Base-by-base conservation (phyloP, 1,284 basidiomycete genomes). In the Irpex sp. region DNA sequence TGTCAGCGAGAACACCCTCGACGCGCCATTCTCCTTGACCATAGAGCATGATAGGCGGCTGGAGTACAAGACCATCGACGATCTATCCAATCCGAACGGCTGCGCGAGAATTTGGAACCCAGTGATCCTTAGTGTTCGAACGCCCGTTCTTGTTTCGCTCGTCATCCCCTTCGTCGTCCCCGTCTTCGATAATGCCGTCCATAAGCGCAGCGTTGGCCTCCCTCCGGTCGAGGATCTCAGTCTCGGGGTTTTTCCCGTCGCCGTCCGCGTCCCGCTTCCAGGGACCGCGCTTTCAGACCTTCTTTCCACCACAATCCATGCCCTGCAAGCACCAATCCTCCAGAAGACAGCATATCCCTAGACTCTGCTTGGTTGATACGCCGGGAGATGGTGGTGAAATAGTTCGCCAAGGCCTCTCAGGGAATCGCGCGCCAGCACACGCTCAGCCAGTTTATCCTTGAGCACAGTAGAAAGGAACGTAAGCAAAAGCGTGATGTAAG, bases 281-380 rank as follows among this genome's bases (percentile, higher is more conserved):
- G 75, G 91, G 98, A 0, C 95, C 95, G 53, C 92, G 85, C 72
- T 95, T 94, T 73, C 91, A 98, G 1, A 97, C 88, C 62, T 88
- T 86, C 64, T 93, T 83, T 5, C 93, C 90, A 1, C 93, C 89
- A 97, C 97, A 99, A 67, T 94, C 93, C 87, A 96, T 92, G 3
- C 97, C 97, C 36, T 95, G 85, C 65, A 98, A 76, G 69, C 93
- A 93, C 94, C 95, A 98, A 74, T 99, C 97, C 74, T 99, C 97
- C 0, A 93, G 86, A 2, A 99, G 78, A 61, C 83, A 87, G 5
- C 83, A 63, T 71, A 67, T 63, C 71, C 69, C 63, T 72, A 67
- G 66, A 65, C 65, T 73, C 73, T 50, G 70, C 68, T 31, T 69
- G 61, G 57, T 87, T 77, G 37, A 86, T 75, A 58, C 83, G 82